These are phyloP conservation scores for Plasmodium vivax DNA, from an alignment of 169 alveolate genomes.

Conservation along the genomic window DNA sequence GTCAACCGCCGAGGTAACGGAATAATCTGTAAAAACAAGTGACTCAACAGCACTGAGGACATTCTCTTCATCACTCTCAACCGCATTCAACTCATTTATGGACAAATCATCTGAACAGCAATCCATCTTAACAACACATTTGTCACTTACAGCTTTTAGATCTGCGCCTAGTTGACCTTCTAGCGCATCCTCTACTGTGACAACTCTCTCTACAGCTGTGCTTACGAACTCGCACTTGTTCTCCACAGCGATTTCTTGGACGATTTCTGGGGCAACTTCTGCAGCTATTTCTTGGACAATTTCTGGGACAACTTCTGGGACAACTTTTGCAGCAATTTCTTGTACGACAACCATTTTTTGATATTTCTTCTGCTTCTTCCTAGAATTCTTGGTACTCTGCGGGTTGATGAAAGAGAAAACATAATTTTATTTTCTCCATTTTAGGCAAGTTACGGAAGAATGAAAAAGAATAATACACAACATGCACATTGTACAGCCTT, in stretches of 20 bases:
- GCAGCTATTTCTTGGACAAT: too few species aligned
- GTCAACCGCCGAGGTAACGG: not conserved
- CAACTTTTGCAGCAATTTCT: too few species aligned
- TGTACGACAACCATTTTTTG: not conserved
- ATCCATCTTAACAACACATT: not conserved
- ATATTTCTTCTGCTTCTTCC: not conserved
- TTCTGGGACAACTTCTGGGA: too few species aligned
- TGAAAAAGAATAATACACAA: not conserved
- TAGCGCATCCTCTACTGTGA: not conserved
- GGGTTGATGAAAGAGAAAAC: not conserved
- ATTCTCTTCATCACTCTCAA: not conserved
- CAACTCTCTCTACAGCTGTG: not conserved
- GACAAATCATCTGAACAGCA: not conserved
- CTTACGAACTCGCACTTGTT: too few species aligned
- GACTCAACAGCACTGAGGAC: not conserved
- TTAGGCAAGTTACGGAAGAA: not conserved
- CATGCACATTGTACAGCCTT: not conserved
- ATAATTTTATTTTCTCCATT: not conserved
- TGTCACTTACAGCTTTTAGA: not conserved
- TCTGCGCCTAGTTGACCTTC: not conserved
- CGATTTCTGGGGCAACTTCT: too few species aligned
- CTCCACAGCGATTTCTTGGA: too few species aligned
- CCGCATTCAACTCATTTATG: too few species aligned
- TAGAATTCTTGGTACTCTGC: not conserved
- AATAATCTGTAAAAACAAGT: not conserved